phyloP scores from a whole-genome alignment of 805 yeast genomes.

The Candida sithepensis region DNA sequence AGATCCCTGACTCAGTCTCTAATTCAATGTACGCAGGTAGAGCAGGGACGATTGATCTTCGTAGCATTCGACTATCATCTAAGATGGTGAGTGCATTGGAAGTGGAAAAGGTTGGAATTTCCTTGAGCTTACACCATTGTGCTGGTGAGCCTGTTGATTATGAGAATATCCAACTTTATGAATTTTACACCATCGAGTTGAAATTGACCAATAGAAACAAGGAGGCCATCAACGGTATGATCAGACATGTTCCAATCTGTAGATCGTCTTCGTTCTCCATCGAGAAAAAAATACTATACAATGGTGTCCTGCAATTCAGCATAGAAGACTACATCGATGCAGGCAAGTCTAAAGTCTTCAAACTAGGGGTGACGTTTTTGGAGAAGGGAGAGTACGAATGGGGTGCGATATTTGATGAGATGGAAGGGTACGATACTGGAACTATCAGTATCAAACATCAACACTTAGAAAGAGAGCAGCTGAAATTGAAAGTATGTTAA shows the following conservation, averaged over 20 bases:
- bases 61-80: slow-evolving; percentile 60
- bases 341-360: slow-evolving; percentile 38
- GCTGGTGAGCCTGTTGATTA: slow-evolving; percentile 16
- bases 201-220: slow-evolving; percentile 46
- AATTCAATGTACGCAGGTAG: slow-evolving; percentile 33
- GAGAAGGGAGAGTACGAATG: slow-evolving; percentile 82
- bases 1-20: slow-evolving; percentile 21
- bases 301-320: slow-evolving; percentile 67
- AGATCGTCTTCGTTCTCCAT: slow-evolving; percentile 27
- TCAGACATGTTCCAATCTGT: slow-evolving; percentile 55
- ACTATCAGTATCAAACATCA: slow-evolving; percentile 26
- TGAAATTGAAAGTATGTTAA: slow-evolving; percentile 26
- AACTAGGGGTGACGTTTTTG: slow-evolving; percentile 58
- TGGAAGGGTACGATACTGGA: slow-evolving; percentile 25
- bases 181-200: slow-evolving; percentile 49
- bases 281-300: slow-evolving; percentile 60
- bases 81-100: slow-evolving; percentile 56
- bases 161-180: slow-evolving; percentile 39
- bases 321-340: slow-evolving; percentile 40
- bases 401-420: slow-evolving; percentile 59
- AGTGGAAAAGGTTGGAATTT: slow-evolving; percentile 44
- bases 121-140: slow-evolving; percentile 29
- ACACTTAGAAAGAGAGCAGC: slow-evolving; percentile 36
- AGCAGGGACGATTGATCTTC: slow-evolving; percentile 59
- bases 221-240: slow-evolving; percentile 44